phyloP scores from a whole-genome alignment of 768 basidiomycete genomes.

The Psilocybe cubensis region DNA sequence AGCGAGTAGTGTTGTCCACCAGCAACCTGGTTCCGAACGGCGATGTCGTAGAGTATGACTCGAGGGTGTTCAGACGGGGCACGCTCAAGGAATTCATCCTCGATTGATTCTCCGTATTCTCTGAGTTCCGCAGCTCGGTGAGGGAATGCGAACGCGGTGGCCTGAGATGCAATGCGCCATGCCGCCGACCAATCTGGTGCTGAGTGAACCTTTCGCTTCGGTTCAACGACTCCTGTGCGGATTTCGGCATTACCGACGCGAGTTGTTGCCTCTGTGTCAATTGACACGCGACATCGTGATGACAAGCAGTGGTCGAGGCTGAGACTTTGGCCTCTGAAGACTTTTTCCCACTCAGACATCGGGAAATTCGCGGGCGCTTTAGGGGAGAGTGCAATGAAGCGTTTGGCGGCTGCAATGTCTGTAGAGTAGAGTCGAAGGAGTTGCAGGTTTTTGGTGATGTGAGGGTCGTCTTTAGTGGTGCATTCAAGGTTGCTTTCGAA shows the following conservation, averaged over 20 bases:
- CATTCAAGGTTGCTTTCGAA: not conserved
- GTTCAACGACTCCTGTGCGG: conserved; percentile 7
- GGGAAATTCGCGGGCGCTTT: not conserved
- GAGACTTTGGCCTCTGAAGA: conserved; percentile 26
- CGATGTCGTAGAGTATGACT: conserved; percentile 35
- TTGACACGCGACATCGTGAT: conserved; percentile 12
- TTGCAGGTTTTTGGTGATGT: not conserved
- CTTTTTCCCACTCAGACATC: conserved; percentile 16
- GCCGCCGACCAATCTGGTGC: conserved; percentile 27
- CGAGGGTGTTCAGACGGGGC: conserved; percentile 3
- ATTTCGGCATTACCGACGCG: conserved; percentile 23
- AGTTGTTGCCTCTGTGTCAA: conserved; percentile 11
- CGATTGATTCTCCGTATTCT: conserved; percentile 28
- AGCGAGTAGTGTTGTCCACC: conserved; percentile 19
- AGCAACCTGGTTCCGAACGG: conserved; percentile 26
- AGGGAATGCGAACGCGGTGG: conserved; percentile 28
- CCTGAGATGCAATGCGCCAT: conserved; percentile 19
- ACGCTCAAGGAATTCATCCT: conserved; percentile 22
- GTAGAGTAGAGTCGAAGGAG: not conserved
- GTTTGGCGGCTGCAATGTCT: not conserved
- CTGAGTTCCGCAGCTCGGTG: conserved; percentile 28
- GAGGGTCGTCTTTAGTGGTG: not conserved
- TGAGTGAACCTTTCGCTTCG: conserved; percentile 15
- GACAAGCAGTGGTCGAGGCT: conserved; percentile 32
- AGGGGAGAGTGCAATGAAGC: not conserved